These are phyloP conservation scores for Lanmaoa pseudosensibilis DNA, from an alignment of 768 basidiomycete species.

Conservation along the genomic window DNA sequence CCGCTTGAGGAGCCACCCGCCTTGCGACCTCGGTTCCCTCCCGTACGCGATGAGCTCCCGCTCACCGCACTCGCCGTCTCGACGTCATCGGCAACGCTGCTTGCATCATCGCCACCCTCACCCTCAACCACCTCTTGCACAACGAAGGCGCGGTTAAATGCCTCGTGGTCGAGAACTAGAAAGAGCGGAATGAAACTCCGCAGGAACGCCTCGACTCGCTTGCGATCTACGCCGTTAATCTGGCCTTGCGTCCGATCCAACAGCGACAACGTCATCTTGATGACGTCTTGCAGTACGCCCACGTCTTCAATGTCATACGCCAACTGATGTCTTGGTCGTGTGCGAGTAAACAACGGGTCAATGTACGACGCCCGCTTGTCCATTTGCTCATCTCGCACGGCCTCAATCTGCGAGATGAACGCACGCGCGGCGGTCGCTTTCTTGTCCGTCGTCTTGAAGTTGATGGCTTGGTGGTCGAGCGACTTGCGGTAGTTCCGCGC, in stretches of 20 bases:
- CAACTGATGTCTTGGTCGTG: slow-evolving; percentile 74
- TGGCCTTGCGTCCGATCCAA: slow-evolving; percentile 85
- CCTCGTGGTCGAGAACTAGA: slow-evolving; percentile 69
- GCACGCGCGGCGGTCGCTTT: slow-evolving; percentile 73
- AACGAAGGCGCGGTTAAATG: slow-evolving; percentile 70
- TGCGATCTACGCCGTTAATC: slow-evolving; percentile 68
- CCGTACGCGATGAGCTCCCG: slow-evolving; percentile 27
- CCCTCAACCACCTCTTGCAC: slow-evolving; percentile 62
- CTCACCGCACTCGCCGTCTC: slow-evolving; percentile 35
- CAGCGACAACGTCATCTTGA: slow-evolving; percentile 88
- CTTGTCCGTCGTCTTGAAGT: slow-evolving; percentile 90
- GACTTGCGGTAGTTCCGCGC: slow-evolving; percentile 92
- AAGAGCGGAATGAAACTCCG: slow-evolving; percentile 75
- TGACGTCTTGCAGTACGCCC: slow-evolving; percentile 76
- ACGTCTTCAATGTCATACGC: slow-evolving; percentile 75
- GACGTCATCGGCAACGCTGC: slow-evolving; percentile 37
- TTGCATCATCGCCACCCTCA: slow-evolving; percentile 52
- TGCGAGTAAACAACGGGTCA: slow-evolving; percentile 54
- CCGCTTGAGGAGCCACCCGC: slow-evolving; percentile 45
- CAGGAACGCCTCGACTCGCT: slow-evolving; percentile 79
- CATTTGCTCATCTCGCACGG: slow-evolving; percentile 78
- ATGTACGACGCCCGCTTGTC: slow-evolving; percentile 64
- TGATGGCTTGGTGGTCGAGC: slow-evolving; percentile 89
- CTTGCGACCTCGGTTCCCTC: slow-evolving; percentile 44
- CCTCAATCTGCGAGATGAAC: slow-evolving; percentile 83